Percentiles rank a stretch among this genome's conserved stretches.
These are phyloP conservation scores for Magnolia sinica DNA, from an alignment of 164 flowering plant species.

Conservation along the genomic window DNA sequence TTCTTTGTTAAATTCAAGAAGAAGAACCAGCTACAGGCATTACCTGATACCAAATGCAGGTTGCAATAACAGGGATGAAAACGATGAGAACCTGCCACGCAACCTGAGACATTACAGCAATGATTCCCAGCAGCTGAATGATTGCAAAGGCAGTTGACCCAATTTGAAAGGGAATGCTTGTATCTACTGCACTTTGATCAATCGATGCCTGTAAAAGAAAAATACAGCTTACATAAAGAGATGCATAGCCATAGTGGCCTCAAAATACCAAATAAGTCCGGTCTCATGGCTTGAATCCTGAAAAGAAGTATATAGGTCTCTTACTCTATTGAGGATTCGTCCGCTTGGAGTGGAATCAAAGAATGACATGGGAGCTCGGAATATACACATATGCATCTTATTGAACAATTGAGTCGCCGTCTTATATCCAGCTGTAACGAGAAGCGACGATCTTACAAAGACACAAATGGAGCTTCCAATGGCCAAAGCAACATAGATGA, in stretches of 20 bases:
- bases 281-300: neutral
- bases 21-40: neutral
- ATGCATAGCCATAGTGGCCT: neutral
- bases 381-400: conserved; percentile 74
- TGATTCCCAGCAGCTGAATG: conserved; percentile 71
- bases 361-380: conserved; percentile 97
- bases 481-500: conserved; percentile 66
- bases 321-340: conserved; percentile 77
- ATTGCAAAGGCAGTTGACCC: conserved; percentile 44
- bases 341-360: conserved; percentile 97
- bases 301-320: conserved; percentile 10
- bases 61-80: conserved; percentile 63
- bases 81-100: conserved; percentile 86
- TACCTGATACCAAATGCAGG: conserved; percentile 90
- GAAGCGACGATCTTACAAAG: conserved; percentile 46
- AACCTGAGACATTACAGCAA: conserved; percentile 89
- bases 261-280: neutral
- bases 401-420: conserved; percentile 72
- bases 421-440: conserved; percentile 61
- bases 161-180: conserved; percentile 41
- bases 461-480: conserved; percentile 64
- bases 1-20: neutral
- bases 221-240: neutral
- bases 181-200: conserved; percentile 84
- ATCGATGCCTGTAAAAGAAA: conserved; percentile 67